phyloP scores from a whole-genome alignment of 2,329 filamentous ascomycete genomes.

The Fusarium sp. region DNA sequence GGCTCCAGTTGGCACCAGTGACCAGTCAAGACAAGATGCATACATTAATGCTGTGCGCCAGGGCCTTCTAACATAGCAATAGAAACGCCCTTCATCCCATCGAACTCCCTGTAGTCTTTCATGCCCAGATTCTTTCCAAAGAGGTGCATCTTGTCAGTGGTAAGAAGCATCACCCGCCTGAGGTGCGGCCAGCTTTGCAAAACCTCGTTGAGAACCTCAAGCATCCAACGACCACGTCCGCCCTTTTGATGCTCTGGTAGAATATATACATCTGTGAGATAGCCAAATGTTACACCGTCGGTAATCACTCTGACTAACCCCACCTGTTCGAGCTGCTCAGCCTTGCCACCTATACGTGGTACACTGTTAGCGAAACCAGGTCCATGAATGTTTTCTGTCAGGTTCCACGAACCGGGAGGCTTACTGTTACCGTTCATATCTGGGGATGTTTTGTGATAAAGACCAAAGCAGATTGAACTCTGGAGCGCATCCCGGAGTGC shows the following conservation, averaged over 20 bases:
- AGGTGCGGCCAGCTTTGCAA: constrained; percentile 1
- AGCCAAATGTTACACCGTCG: constrained; percentile 4
- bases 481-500: constrained; percentile 6
- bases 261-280: neutral
- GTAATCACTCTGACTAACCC: constrained; percentile 4
- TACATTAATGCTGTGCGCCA: neutral
- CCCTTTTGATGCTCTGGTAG: neutral
- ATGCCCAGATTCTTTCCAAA: constrained; percentile 6
- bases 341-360: neutral
- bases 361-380: neutral
- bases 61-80: constrained; percentile 1
- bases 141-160: constrained; percentile 1
- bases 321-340: neutral
- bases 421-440: fast-evolving
- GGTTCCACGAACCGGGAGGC: neutral
- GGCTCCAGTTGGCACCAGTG: neutral
- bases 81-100: neutral
- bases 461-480: constrained; percentile 2
- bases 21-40: neutral
- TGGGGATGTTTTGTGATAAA: neutral
- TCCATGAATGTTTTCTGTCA: fast-evolving
- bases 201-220: neutral
- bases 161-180: constrained; percentile 1
- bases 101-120: constrained; percentile 1
- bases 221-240: constrained; percentile 4